These are phyloP conservation scores for Amanita pseudoporphyria DNA, from an alignment of 768 basidiomycete species.

Conservation along the genomic window DNA sequence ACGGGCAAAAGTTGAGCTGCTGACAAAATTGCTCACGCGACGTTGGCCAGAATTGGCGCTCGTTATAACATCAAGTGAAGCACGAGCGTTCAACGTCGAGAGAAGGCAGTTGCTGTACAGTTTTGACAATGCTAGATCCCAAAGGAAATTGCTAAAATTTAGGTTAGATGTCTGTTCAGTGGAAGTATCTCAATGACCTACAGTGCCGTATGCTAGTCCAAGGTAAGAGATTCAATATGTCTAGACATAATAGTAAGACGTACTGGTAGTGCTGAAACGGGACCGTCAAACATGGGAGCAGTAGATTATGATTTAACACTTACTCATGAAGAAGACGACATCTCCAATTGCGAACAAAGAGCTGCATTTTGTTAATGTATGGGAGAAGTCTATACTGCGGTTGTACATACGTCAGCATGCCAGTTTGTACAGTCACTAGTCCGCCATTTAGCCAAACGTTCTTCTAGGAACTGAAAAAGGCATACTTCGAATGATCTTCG, in stretches of 20 bases:
- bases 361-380: conserved; percentile 11
- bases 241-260: neutral
- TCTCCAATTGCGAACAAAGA: conserved; percentile 32
- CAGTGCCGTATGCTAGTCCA: conserved; percentile 32
- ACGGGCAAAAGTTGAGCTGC: neutral
- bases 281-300: neutral
- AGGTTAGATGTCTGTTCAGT: neutral
- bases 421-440: conserved; percentile 34
- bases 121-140: conserved; percentile 38
- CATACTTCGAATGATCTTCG: conserved; percentile 25
- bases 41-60: conserved; percentile 17
- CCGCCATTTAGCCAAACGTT: conserved; percentile 5
- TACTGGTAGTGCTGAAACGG: conserved; percentile 25
- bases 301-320: conserved; percentile 9
- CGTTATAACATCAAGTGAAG: conserved; percentile 20
- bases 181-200: conserved; percentile 16
- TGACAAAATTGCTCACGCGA: conserved; percentile 15
- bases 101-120: conserved; percentile 40
- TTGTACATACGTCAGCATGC: conserved; percentile 26
- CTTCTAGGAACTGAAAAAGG: conserved; percentile 1
- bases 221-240: neutral
- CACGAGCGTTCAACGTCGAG: conserved; percentile 38
- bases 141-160: conserved; percentile 34
- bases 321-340: conserved; percentile 36
- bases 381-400: neutral